Percentiles rank a stretch among this genome's conserved stretches.
phyloP scores from a whole-genome alignment of 2,329 filamentous ascomycete species.

The Mycocentrospora acerina region DNA sequence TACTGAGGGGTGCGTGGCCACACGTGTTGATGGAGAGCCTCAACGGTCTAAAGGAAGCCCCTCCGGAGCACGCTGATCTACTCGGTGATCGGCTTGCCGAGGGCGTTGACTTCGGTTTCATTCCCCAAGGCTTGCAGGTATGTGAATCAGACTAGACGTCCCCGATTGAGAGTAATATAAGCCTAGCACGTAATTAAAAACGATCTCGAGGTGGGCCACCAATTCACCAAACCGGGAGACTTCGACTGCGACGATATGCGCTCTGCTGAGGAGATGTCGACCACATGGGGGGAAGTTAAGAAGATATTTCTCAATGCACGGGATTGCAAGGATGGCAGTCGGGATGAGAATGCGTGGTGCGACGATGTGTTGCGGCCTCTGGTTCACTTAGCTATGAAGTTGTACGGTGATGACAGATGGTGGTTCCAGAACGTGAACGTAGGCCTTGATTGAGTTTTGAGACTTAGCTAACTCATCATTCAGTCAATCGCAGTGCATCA shows the following conservation, averaged over 20 bases:
- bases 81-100: slow-evolving; percentile 14
- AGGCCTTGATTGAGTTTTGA: slow-evolving; percentile 2
- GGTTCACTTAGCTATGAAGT: slow-evolving; percentile 15
- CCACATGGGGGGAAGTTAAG: slow-evolving; percentile 9
- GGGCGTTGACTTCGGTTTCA: slow-evolving; percentile 16
- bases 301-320: slow-evolving; percentile 17
- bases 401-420: slow-evolving; percentile 15
- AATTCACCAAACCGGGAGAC: slow-evolving; percentile 14
- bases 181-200: slow-evolving; percentile 14
- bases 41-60: too few relatives aligned
- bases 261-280: slow-evolving; percentile 9
- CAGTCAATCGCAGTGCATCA: slow-evolving; percentile 21
- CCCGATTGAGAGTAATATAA: too few relatives aligned
- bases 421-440: slow-evolving; percentile 19
- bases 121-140: slow-evolving; percentile 16
- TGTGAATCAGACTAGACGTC: slow-evolving; percentile 3
- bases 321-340: slow-evolving; percentile 13
- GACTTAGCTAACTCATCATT: slow-evolving; percentile 10
- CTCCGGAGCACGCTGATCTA: slow-evolving; percentile 9
- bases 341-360: slow-evolving; percentile 23
- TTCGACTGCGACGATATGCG: slow-evolving; percentile 10
- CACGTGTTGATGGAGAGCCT: too few relatives aligned
- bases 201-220: slow-evolving; percentile 13
- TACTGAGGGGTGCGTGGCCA: too few relatives aligned
- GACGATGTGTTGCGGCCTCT: slow-evolving; percentile 19